phyloP scores from a whole-genome alignment of 148 eudicot genomes.

The Cornus florida region DNA sequence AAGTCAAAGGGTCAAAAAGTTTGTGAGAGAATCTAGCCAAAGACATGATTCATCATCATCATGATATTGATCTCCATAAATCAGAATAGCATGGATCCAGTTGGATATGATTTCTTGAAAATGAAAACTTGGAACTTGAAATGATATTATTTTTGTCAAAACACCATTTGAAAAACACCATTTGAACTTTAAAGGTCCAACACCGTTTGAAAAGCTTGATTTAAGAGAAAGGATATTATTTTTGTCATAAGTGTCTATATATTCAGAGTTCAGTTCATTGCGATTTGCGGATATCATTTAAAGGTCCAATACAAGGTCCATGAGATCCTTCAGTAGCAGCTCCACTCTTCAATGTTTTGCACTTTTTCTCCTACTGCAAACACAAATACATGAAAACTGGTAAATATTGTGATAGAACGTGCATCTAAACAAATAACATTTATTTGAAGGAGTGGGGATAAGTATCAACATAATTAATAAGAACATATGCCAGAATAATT shows the following conservation, averaged over 20 bases:
- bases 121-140: too few species aligned
- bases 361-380: conserved; percentile 89
- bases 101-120: too few species aligned
- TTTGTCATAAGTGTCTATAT: conserved; percentile 48
- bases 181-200: conserved; percentile 99
- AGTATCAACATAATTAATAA: too few species aligned
- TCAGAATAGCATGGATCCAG: too few species aligned
- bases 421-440: not conserved
- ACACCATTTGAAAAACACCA: too few species aligned
- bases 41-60: too few species aligned
- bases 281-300: conserved; percentile 95
- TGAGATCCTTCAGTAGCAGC: conserved; percentile 40
- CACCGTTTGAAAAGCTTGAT: conserved; percentile 54
- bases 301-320: conserved; percentile 38
- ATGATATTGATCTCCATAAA: too few species aligned
- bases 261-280: conserved; percentile 53
- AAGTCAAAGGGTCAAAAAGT: too few species aligned
- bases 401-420: not conserved
- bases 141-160: too few species aligned
- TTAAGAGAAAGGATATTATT: conserved; percentile 46
- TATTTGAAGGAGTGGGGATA: too few species aligned
- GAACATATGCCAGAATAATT: not conserved
- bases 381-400: conserved; percentile 8
- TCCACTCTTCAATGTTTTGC: conserved; percentile 45
- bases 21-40: too few species aligned